Percentiles rank a stretch among this genome's conserved stretches.
phyloP scores from a whole-genome alignment of 306 rosid species.

The Betula pendula region DNA sequence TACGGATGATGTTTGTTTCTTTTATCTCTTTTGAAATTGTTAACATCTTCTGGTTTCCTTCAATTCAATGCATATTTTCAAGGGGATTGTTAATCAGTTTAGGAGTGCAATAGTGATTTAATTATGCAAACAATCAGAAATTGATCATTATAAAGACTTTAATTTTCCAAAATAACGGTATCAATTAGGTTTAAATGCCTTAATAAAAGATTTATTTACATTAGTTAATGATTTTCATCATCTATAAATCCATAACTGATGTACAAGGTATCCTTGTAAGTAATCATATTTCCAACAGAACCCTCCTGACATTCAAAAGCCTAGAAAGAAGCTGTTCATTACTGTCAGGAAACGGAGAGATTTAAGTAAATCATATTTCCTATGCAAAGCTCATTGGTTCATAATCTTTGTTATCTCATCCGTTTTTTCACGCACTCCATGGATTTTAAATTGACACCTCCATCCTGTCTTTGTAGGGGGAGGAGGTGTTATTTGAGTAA shows the following conservation, averaged over 20 bases:
- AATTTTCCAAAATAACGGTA: neutral
- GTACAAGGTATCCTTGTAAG: neutral
- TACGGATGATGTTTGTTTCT: neutral
- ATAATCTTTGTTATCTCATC: neutral
- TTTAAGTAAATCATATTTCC: too few species aligned
- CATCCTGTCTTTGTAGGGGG: neutral
- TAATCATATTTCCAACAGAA: neutral
- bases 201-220: neutral
- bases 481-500: neutral
- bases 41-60: neutral
- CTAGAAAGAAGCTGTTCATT: neutral
- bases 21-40: neutral
- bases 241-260: neutral
- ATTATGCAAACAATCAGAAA: neutral
- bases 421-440: neutral
- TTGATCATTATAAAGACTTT: neutral
- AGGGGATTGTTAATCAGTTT: neutral
- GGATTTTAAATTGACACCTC: neutral
- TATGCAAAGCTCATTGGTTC: neutral
- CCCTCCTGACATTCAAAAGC: neutral
- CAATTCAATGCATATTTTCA: neutral
- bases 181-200: neutral
- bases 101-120: neutral
- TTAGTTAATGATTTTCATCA: neutral
- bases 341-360: neutral